phyloP scores from a whole-genome alignment of 805 yeast species.

The Metschnikowia kofuensis region DNA sequence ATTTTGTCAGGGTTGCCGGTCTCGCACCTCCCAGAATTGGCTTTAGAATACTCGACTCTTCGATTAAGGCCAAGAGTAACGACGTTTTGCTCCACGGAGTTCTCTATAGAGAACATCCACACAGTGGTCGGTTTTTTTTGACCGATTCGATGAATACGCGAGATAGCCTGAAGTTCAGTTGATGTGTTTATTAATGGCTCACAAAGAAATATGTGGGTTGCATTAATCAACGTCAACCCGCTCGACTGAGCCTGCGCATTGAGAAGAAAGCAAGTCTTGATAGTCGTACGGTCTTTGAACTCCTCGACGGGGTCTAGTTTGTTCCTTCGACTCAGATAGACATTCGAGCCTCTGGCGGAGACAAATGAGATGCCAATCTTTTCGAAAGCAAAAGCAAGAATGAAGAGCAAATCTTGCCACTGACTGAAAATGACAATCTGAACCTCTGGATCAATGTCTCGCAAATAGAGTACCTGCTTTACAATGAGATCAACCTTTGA shows the following conservation, averaged over 20 bases:
- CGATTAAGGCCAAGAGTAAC: constrained; percentile 63
- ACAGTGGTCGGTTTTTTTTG: constrained; percentile 78
- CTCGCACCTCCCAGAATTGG: constrained; percentile 14
- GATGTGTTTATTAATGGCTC: constrained; percentile 91
- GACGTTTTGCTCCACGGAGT: constrained; percentile 87
- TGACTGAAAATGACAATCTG: constrained; percentile 90
- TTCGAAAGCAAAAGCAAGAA: constrained; percentile 64
- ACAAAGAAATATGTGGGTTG: constrained; percentile 86
- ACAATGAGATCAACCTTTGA: constrained; percentile 84
- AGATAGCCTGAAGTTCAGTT: constrained; percentile 86
- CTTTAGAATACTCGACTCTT: constrained; percentile 42
- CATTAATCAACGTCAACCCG: constrained; percentile 87
- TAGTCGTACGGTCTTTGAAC: constrained; percentile 55
- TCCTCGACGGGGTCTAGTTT: constrained; percentile 37
- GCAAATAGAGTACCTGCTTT: constrained; percentile 65
- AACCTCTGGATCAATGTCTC: constrained; percentile 52
- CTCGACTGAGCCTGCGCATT: constrained; percentile 87
- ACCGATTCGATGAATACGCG: constrained; percentile 90
- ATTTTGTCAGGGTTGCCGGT: background rate
- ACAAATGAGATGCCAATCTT: constrained; percentile 55
- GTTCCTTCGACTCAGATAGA: constrained; percentile 3
- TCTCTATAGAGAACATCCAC: constrained; percentile 85
- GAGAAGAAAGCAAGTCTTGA: constrained; percentile 78
- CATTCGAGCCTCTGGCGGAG: constrained; percentile 46
- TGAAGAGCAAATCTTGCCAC: constrained; percentile 71